A percentile compares a stretch with the other conserved stretches of the same genome.
Conservation (phyloP, 2,329 filamentous ascomycete genomes). For the Xenoacremonium recifei region DNA sequence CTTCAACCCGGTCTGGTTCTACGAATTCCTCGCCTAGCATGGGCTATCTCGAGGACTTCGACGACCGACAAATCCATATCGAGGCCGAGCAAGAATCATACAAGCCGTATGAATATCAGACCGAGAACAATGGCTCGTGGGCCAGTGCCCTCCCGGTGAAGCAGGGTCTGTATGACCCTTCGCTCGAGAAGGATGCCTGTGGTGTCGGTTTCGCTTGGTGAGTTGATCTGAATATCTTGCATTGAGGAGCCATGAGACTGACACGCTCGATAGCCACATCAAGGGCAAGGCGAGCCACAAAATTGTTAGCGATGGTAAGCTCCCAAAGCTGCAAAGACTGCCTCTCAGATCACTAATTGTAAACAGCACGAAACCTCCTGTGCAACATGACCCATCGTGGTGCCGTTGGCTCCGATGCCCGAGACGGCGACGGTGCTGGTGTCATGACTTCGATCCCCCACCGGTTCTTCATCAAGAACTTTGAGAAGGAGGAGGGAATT, state of each 20-base stretch:
- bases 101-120: slow-evolving; percentile 80
- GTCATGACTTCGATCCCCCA: slow-evolving; percentile 99
- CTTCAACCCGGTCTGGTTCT: slow-evolving; percentile 16
- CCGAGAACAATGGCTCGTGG: slow-evolving; percentile 83
- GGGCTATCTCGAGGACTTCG: slow-evolving; percentile 64
- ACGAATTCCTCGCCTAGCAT: slow-evolving; percentile 62
- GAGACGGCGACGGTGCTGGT: slow-evolving; percentile 97
- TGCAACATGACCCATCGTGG: slow-evolving; percentile 99
- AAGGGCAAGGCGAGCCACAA: slow-evolving; percentile 98
- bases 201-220: slow-evolving; percentile 99
- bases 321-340: not conserved
- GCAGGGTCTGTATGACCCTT: slow-evolving; percentile 97
- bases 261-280: slow-evolving; percentile 69
- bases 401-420: slow-evolving; percentile 94
- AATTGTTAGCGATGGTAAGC: slow-evolving; percentile 94
- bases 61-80: slow-evolving; percentile 64
- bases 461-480: slow-evolving; percentile 98
- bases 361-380: slow-evolving; percentile 79
- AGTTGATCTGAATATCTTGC: slow-evolving; percentile 31
- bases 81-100: slow-evolving; percentile 61
- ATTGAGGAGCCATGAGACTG: slow-evolving; percentile 13
- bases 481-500: slow-evolving; percentile 85
- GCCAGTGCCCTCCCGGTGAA: slow-evolving; percentile 93
- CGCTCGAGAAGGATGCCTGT: slow-evolving; percentile 97
- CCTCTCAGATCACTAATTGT: slow-evolving; percentile 2